Evolutionary conservation across 768 basidiomycete species (phyloP).

Genomic region (Suillus subalutaceus): DNA sequence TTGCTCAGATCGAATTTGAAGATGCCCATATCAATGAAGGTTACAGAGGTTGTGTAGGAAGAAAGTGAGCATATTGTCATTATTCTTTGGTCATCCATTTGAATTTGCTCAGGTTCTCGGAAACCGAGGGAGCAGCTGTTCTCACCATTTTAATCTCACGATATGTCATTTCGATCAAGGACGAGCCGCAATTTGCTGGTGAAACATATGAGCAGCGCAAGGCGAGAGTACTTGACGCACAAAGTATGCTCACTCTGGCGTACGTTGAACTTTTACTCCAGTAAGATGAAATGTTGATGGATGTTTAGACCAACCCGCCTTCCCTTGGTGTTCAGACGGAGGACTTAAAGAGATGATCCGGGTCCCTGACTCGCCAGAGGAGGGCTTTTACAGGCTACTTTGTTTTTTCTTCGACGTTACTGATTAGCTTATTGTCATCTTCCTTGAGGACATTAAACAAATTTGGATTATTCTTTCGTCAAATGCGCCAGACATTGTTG

Average conservation of each 20-base stretch:
- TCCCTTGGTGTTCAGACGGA: slow-evolving; percentile 14
- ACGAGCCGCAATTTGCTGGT: slow-evolving; percentile 49
- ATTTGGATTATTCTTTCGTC: too few species aligned
- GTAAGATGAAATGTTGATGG: not conserved
- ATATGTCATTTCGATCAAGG: slow-evolving; percentile 52
- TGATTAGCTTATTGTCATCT: too few species aligned
- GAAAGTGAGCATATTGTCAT: slow-evolving; percentile 34
- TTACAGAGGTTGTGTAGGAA: slow-evolving; percentile 47
- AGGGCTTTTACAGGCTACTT: too few species aligned
- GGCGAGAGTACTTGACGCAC: too few species aligned
- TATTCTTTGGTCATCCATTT: not conserved
- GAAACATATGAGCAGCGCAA: slow-evolving; percentile 39
- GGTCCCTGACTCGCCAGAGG: too few species aligned
- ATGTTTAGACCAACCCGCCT: slow-evolving; percentile 11
- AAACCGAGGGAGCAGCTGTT: slow-evolving; percentile 53
- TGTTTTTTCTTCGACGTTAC: too few species aligned
- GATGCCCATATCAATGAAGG: slow-evolving; percentile 25
- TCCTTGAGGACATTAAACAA: too few species aligned
- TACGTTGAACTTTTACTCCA: not conserved
- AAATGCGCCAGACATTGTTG: too few species aligned
- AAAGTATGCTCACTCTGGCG: too few species aligned
- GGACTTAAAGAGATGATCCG: not conserved
- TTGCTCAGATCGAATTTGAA: slow-evolving; percentile 3
- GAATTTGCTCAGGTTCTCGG: slow-evolving; percentile 40
- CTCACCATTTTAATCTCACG: slow-evolving; percentile 49